Conservation (phyloP, 306 rosid genomes). For the Dryas alaskensis region DNA sequence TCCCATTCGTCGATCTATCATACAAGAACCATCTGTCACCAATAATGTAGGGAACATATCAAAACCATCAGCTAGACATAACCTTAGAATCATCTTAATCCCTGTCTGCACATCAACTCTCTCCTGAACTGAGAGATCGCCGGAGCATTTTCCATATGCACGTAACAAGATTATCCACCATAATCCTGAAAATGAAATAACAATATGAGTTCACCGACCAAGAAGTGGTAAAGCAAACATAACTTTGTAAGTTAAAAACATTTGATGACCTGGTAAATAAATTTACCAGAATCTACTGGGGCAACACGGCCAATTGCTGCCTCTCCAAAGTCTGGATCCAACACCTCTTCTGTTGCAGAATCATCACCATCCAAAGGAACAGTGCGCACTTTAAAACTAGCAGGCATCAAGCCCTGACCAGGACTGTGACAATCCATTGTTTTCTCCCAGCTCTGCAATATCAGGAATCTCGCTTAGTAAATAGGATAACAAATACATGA, state of each 20-base stretch:
- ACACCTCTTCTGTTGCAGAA: constrained; percentile 74
- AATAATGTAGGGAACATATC: constrained; percentile 88
- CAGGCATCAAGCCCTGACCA: constrained; percentile 95
- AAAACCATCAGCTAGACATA: constrained; percentile 89
- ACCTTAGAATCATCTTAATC: constrained; percentile 76
- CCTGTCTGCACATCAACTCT: constrained; percentile 93
- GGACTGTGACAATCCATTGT: constrained; percentile 93
- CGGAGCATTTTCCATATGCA: constrained; percentile 82
- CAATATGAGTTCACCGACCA: constrained; percentile 18
- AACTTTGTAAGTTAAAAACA: constrained; percentile 3
- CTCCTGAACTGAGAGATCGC: constrained; percentile 80
- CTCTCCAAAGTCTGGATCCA: constrained; percentile 95
- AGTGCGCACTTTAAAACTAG: constrained; percentile 82
- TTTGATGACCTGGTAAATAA: constrained; percentile 5
- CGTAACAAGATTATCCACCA: constrained; percentile 92
- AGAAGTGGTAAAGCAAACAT: constrained; percentile 11
- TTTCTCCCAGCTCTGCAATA: constrained; percentile 89
- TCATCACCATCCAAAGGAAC: constrained; percentile 84
- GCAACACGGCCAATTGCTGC: constrained; percentile 97
- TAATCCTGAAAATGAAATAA: constrained; percentile 50
- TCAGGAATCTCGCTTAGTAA: constrained; percentile 17
- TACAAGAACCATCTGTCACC: constrained; percentile 87
- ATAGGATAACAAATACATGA: background rate
- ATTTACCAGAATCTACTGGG: constrained; percentile 86
- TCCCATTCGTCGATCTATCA: constrained; percentile 96